A percentile compares a stretch with the other conserved stretches of the same genome.
These are phyloP conservation scores for Stenocarpella maydis DNA, from an alignment of 2,329 filamentous ascomycete genomes.

Conservation along the genomic window DNA sequence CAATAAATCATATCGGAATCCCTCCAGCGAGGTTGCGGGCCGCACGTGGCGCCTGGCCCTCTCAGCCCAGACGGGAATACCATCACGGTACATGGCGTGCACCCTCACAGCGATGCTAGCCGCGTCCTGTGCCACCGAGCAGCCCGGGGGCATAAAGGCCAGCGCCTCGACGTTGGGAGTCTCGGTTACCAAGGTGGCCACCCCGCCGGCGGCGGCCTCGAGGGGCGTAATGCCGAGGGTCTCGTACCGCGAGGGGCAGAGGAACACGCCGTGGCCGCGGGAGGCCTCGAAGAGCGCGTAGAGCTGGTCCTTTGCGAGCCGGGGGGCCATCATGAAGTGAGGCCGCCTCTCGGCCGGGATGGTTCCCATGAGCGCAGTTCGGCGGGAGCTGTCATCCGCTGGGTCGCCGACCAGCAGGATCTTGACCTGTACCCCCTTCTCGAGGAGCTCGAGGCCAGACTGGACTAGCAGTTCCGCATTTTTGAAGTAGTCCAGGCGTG, in stretches of 20 bases:
- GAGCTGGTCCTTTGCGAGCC: slow-evolving; percentile 11
- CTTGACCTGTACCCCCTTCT: background rate
- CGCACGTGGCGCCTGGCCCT: background rate
- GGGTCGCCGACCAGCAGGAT: background rate
- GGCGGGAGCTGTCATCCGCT: background rate
- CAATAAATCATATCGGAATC: background rate
- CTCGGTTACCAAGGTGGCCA: background rate
- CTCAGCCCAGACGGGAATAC: background rate
- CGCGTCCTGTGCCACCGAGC: background rate
- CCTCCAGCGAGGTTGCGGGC: background rate
- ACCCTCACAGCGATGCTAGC: background rate
- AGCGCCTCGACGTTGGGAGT: slow-evolving; percentile 13
- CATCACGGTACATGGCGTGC: background rate
- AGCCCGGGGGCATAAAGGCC: background rate
- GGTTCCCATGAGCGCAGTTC: background rate
- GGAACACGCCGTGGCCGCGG: background rate
- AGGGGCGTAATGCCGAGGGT: slow-evolving; percentile 15
- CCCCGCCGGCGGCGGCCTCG: background rate
- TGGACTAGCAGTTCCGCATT: background rate
- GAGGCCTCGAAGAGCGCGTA: background rate
- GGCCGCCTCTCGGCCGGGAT: background rate
- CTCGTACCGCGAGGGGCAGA: slow-evolving; percentile 14
- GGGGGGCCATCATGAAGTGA: background rate
- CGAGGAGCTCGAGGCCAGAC: slow-evolving; percentile 1
- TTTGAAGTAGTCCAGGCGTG: slow-evolving; percentile 17